Conservation (phyloP, 1,139 yeast genomes). For the Candida labiduridarum region DNA sequence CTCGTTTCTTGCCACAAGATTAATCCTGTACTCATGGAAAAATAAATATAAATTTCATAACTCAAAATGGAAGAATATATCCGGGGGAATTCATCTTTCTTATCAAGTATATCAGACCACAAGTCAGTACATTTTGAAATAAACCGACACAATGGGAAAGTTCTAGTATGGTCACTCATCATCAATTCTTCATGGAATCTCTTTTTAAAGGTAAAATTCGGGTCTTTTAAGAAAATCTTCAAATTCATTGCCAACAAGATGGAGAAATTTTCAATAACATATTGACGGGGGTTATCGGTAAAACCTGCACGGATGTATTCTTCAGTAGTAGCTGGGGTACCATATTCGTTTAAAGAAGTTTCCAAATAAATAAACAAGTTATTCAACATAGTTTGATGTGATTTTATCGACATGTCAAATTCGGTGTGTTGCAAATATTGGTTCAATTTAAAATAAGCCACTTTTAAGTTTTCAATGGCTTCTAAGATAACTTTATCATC, state of each 20-base stretch:
- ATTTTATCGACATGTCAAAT: conserved; percentile 42
- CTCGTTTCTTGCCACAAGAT: conserved; percentile 70
- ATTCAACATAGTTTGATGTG: conserved; percentile 46
- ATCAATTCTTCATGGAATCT: conserved; percentile 60
- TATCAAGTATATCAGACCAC: conserved; percentile 45
- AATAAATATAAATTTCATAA: conserved; percentile 59
- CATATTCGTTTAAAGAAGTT: conserved; percentile 46
- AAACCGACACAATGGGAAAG: conserved; percentile 46
- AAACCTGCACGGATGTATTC: conserved; percentile 52
- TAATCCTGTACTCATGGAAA: conserved; percentile 58
- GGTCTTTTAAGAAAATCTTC: conserved; percentile 53
- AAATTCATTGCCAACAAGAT: conserved; percentile 52
- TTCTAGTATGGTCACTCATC: conserved; percentile 46
- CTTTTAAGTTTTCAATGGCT: conserved; percentile 35
- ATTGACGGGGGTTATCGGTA: conserved; percentile 45
- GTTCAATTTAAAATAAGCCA: conserved; percentile 40
- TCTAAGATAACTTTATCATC: conserved; percentile 39
- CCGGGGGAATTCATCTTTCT: conserved; percentile 33
- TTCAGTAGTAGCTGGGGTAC: conserved; percentile 47
- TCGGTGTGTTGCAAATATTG: conserved; percentile 37
- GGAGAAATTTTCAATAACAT: conserved; percentile 44
- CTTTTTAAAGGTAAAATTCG: conserved; percentile 60
- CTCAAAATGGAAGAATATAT: conserved; percentile 51
- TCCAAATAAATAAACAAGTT: conserved; percentile 45
- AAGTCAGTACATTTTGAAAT: conserved; percentile 38